Base-by-base conservation (phyloP, 2,329 filamentous ascomycete species). In the Blumeriella jaapii region DNA sequence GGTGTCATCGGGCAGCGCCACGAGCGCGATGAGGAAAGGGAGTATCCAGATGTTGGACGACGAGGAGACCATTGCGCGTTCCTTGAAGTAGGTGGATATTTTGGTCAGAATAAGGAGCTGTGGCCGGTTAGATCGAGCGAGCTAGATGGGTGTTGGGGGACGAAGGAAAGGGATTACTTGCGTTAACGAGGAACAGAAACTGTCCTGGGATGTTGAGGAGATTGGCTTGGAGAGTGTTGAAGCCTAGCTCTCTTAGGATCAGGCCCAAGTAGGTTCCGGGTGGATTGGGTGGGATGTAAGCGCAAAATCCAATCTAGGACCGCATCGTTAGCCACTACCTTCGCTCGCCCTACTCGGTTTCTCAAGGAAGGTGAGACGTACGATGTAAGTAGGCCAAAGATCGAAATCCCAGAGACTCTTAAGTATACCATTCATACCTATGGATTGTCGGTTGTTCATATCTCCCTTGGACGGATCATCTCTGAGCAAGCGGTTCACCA, bases 401-500 rank as follows among this genome's bases (percentile, higher is more conserved):
- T 76, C 68, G 50, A 67, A 75, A 43, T 76, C 72, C 16, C 59
- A 61, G 25, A 74, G 18, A 4, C 28, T 32, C 4, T 36, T 33
- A 10, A 29, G 22, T 35, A 1, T 63, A 58, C 29, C 62, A 58
- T 61, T 62, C 66, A 6, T 71, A 58, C 53, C 32, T 15, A 69
- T 55, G 11, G 60, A 60, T 52, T 68, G 60, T 24, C 65, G 60
- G 38, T 69, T 70, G 41, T 67, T 59, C 63, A 71, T 69, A 22
- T 37, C 39, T 5, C 32, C 63, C 46, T 67, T 67, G 3, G 57
- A 58, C 4, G 68, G 68, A 39, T 71, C 69, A 37, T 74, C 69
- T 3, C 69, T 62, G 18, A 58, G 39, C 17, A 76, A 61, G 17
- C 67, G 67, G 46, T 78, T 79, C 4, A 78, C 72, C 58, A 80